These are phyloP conservation scores for Penicillium psychrosexuale DNA, from an alignment of 2,329 filamentous ascomycete genomes.

Conservation along the genomic window DNA sequence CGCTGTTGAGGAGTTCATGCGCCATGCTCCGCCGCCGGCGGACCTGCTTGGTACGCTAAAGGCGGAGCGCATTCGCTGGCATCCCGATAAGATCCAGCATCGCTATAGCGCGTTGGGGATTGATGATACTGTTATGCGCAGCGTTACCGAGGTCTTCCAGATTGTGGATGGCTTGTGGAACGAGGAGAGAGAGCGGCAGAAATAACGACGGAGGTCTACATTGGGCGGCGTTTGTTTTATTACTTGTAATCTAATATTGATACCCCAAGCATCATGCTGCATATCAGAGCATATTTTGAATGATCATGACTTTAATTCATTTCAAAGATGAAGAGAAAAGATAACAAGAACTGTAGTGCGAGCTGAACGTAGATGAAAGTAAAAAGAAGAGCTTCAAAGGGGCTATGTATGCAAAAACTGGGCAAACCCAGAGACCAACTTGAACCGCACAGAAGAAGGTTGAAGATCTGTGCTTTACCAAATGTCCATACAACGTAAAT, in stretches of 20 bases:
- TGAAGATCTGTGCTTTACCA: slow-evolving; percentile 9
- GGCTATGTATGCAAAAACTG: slow-evolving; percentile 24
- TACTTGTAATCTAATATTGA: slow-evolving; percentile 4
- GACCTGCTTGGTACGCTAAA: slow-evolving; percentile 61
- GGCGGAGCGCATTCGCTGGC: slow-evolving; percentile 86
- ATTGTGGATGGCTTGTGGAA: slow-evolving; percentile 79
- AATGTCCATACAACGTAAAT: slow-evolving; percentile 1
- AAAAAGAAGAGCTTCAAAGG: slow-evolving; percentile 12
- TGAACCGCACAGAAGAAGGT: slow-evolving; percentile 10
- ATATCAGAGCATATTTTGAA: neutral
- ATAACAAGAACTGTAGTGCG: slow-evolving; percentile 6
- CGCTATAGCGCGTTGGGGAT: slow-evolving; percentile 68
- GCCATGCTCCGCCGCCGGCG: slow-evolving; percentile 45
- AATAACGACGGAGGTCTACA: neutral
- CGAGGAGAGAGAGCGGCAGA: slow-evolving; percentile 49
- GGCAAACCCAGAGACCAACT: slow-evolving; percentile 21
- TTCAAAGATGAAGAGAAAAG: slow-evolving; percentile 13
- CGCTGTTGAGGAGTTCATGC: slow-evolving; percentile 68
- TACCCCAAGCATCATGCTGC: slow-evolving; percentile 12
- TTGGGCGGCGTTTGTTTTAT: slow-evolving; percentile 6
- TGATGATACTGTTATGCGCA: slow-evolving; percentile 67
- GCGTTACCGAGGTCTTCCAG: slow-evolving; percentile 88
- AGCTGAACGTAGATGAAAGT: slow-evolving; percentile 10
- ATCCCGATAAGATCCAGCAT: slow-evolving; percentile 97
- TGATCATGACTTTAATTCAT: slow-evolving; percentile 24